Evolutionary conservation across 768 basidiomycete genomes (phyloP).

Genomic region (Suillus tomentosus): DNA sequence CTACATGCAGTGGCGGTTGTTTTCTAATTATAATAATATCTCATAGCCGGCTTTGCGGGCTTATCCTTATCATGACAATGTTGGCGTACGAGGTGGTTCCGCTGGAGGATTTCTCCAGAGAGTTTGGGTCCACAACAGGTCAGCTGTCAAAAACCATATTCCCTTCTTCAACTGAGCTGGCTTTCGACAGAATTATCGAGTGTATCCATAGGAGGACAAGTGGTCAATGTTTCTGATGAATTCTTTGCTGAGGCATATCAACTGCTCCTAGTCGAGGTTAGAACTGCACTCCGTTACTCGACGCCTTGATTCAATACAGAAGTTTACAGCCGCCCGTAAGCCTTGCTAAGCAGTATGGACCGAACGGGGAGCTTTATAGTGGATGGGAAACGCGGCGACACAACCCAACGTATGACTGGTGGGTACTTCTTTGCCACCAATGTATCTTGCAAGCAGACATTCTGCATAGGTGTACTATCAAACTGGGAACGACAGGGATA

Average conservation of each 20-base stretch:
- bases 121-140: constrained; percentile 58
- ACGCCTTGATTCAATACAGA: constrained; percentile 3
- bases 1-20: not conserved
- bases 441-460: not conserved
- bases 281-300: constrained; percentile 20
- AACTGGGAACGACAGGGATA: constrained; percentile 74
- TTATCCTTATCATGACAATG: constrained; percentile 11
- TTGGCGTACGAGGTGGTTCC: constrained; percentile 49
- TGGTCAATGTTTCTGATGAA: constrained; percentile 86
- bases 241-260: constrained; percentile 91
- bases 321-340: constrained; percentile 72
- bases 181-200: constrained; percentile 80
- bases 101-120: constrained; percentile 46
- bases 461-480: constrained; percentile 78
- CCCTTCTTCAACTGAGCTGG: not conserved
- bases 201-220: constrained; percentile 74
- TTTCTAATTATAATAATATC: constrained; percentile 8
- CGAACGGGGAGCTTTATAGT: constrained; percentile 90
- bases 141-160: constrained; percentile 13
- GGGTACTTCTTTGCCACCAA: constrained; percentile 14
- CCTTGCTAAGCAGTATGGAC: constrained; percentile 95
- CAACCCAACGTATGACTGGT: constrained; percentile 91
- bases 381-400: constrained; percentile 96
- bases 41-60: not conserved
- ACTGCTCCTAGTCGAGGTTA: constrained; percentile 80